Evolutionary conservation across 2,329 filamentous ascomycete species (phyloP).

Genomic region (Nothopassalora personata): DNA sequence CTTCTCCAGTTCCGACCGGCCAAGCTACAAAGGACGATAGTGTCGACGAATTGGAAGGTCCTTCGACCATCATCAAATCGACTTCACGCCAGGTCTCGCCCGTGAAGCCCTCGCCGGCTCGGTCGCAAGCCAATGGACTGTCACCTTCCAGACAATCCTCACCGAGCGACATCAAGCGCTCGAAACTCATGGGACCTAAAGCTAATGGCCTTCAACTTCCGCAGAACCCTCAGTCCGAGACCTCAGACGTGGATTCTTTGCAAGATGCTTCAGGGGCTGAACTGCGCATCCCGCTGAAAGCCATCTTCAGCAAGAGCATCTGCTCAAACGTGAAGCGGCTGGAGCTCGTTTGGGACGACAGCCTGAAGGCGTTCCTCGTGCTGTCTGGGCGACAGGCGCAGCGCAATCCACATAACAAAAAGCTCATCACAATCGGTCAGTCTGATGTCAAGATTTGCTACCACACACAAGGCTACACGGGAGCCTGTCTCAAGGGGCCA

Average conservation of each 20-base stretch:
- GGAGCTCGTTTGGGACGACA: slow-evolving; percentile 9
- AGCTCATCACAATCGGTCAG: slow-evolving; percentile 3
- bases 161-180: background rate
- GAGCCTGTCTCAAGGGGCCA: slow-evolving; percentile 10
- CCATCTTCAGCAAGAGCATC: slow-evolving; percentile 10
- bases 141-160: background rate
- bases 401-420: background rate
- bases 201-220: background rate
- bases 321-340: background rate
- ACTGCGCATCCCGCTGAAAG: background rate
- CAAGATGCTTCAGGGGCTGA: background rate
- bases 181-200: background rate
- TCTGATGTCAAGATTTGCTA: background rate
- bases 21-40: background rate
- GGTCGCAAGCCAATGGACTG: background rate
- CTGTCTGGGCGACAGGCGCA: background rate
- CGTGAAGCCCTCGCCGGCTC: background rate
- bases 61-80: background rate
- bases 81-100: background rate
- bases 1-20: background rate
- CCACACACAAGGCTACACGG: background rate
- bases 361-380: background rate
- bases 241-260: background rate
- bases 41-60: background rate
- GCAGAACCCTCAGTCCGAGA: background rate